Evolutionary conservation across 2,329 filamentous ascomycete genomes (phyloP), one percentile per base, ranked within the genome.

Genomic region (Diaporthe sp.): DNA sequence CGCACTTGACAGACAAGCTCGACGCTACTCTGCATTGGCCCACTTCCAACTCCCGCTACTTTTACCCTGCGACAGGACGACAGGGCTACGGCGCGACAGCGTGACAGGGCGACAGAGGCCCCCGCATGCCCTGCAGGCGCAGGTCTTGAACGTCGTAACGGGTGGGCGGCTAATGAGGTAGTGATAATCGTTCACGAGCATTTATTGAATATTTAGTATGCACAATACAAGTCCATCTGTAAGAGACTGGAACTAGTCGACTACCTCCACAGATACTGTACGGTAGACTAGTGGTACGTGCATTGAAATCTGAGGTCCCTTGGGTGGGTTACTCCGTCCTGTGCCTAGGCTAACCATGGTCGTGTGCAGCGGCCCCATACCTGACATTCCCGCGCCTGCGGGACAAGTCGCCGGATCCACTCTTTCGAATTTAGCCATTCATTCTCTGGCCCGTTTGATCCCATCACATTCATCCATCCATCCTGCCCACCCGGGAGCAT

Each of bases 371-470:
- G 53, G 74, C 53, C 74, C 71, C 74, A 73, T 76, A 57, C 51
- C 55, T 70, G 65, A 70, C 65, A 70, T 70, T 70, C 65, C 65
- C 65, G 65, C 65, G 49, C 49, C 65, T 67, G 71, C 62, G 74
- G 71, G 73, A 72, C 65, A 67, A 70, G 61, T 46, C 53, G 61
- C 46, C 39, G 55, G 71, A 34, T 57, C 74, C 74, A 76, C 74
- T 62, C 74, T 44, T 49, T 68, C 13, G 46, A 17, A 53, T 65
- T 73, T 68, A 68, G 46, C 65, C 65, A 68, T 53, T 51, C 44
- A 51, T 37, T 68, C 22, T 53, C 19, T 37, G 9, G 31, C 17
- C 31, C 44, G 31, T 39, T 25, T 55, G 22, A 10, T 7, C 65
- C 34, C 39, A 13, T 55, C 28, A 49, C 65, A 28, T 19, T n/a